These are phyloP conservation scores for Heterobasidion parviporum DNA, from an alignment of 1,284 basidiomycete genomes.

Conservation along the genomic window DNA sequence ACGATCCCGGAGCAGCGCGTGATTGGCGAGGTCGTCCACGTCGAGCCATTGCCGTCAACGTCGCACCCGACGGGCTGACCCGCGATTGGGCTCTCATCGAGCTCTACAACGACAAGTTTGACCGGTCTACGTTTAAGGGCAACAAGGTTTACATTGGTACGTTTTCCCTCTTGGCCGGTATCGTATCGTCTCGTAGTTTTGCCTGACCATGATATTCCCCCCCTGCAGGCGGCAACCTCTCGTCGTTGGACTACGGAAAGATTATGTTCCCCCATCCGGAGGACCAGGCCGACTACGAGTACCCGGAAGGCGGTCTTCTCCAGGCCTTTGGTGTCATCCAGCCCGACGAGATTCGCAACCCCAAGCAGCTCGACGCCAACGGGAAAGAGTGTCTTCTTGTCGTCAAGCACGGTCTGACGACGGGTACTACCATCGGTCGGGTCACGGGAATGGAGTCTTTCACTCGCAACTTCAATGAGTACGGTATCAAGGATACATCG, in stretches of 20 bases:
- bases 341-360: conserved; percentile 16
- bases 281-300: conserved; percentile 3
- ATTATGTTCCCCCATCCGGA: background rate
- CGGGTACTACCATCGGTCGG: conserved; percentile 21
- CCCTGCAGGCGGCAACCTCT: background rate
- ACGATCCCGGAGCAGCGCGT: conserved; percentile 17
- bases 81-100: conserved; percentile 26
- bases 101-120: conserved; percentile 19
- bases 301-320: conserved; percentile 22
- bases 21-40: conserved; percentile 26
- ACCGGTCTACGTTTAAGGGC: conserved; percentile 21
- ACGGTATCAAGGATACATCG: conserved; percentile 6
- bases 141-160: conserved; percentile 26
- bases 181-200: no score
- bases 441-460: conserved; percentile 14
- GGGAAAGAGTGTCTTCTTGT: conserved; percentile 16
- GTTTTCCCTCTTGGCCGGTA: conserved; percentile 4
- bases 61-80: conserved; percentile 16
- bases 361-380: conserved; percentile 17
- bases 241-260: background rate
- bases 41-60: conserved; percentile 18
- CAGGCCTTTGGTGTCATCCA: conserved; percentile 15
- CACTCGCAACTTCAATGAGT: conserved; percentile 10
- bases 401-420: conserved; percentile 20
- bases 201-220: no score